Conservation (phyloP, 108 stramenopile species). For the Nannochloropsis oceanica region DNA sequence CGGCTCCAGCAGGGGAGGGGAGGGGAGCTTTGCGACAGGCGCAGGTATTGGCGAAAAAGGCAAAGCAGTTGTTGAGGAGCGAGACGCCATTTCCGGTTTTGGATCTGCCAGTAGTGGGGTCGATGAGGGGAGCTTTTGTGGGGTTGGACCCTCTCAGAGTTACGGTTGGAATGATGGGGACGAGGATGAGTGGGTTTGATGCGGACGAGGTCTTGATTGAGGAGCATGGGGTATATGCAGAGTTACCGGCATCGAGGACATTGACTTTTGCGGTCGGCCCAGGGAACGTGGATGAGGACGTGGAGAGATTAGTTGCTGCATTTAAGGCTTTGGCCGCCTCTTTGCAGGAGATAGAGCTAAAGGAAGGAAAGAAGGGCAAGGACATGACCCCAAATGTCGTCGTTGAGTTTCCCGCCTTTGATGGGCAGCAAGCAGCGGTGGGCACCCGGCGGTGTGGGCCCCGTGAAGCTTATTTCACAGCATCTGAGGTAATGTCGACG, state of each 20-base stretch:
- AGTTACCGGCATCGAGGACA: slow-evolving; percentile 2
- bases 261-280: slow-evolving; percentile 14
- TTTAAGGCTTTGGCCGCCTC: not conserved
- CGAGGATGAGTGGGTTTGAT: slow-evolving; percentile 9
- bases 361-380: not conserved
- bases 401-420: not conserved
- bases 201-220: slow-evolving; percentile 16
- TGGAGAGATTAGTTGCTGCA: not conserved
- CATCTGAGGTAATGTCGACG: slow-evolving; percentile 15
- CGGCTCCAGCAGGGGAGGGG: not conserved
- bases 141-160: slow-evolving; percentile 10
- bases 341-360: too few relatives aligned
- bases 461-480: slow-evolving; percentile 9
- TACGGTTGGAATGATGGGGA: slow-evolving; percentile 1
- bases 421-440: not conserved
- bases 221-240: slow-evolving; percentile 15
- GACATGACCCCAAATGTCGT: not conserved
- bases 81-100: slow-evolving; percentile 1
- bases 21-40: not conserved
- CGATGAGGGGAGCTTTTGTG: not conserved
- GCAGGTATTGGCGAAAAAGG: not conserved
- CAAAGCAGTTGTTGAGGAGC: not conserved
- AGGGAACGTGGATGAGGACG: slow-evolving; percentile 1
- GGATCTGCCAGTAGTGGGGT: not conserved
- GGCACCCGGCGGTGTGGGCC: not conserved